Conservation (phyloP, 225 moss, liverwort and hornwort genomes). For the Neckera pumila region DNA sequence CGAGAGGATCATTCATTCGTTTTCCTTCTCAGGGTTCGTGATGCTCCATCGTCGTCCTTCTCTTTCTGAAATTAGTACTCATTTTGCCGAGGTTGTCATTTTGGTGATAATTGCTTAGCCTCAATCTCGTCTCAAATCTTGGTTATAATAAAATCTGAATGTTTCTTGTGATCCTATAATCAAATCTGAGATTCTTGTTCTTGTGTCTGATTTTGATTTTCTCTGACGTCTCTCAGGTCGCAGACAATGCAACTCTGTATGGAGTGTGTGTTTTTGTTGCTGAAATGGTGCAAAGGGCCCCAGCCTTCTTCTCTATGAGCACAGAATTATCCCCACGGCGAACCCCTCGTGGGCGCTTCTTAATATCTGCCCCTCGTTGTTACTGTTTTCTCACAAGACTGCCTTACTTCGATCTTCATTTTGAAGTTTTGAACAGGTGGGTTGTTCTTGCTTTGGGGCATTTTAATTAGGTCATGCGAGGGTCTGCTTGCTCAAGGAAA, state of each 20-base stretch:
- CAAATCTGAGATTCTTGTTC: neutral
- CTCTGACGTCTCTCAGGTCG: constrained; percentile 40
- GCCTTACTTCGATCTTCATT: constrained; percentile 86
- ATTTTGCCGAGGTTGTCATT: neutral
- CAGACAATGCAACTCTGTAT: constrained; percentile 87
- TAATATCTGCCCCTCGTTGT: constrained; percentile 96
- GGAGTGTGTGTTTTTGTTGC: constrained; percentile 91
- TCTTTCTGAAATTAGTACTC: neutral
- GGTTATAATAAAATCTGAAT: neutral
- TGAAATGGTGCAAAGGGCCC: constrained; percentile 92
- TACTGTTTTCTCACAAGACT: constrained; percentile 91
- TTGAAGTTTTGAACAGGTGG: constrained; percentile 91
- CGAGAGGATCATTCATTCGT: constrained; percentile 93
- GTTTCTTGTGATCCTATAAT: neutral
- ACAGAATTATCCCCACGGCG: constrained; percentile 68
- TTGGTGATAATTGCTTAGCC: neutral
- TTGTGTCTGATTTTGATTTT: neutral
- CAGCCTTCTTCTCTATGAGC: constrained; percentile 87
- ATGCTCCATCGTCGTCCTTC: neutral
- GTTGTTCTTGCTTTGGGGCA: neutral
- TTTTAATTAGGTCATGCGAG: neutral
- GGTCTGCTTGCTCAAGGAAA: neutral
- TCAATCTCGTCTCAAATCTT: neutral
- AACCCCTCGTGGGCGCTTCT: constrained; percentile 69
- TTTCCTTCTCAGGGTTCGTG: constrained; percentile 85